Conservation (phyloP, 176 grass and related monocot genomes). For the Raddia guianensis region DNA sequence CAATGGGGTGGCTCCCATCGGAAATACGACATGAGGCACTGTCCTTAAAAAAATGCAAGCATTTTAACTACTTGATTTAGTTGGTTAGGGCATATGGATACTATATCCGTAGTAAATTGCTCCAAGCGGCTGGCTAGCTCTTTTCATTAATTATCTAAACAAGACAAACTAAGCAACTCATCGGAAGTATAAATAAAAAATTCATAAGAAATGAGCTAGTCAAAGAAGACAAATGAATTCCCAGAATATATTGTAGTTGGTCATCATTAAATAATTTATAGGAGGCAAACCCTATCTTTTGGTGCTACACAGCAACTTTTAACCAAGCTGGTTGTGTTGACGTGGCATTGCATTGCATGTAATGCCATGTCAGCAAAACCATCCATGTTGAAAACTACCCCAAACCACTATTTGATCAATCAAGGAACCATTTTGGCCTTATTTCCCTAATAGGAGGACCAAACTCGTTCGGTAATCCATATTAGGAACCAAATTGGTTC, state of each 20-base stretch:
- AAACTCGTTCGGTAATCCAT: too few relatives aligned
- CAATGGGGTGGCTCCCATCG: too few relatives aligned
- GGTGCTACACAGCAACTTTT: background rate
- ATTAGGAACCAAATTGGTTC: too few relatives aligned
- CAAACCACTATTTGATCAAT: too few relatives aligned
- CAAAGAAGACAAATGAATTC: background rate
- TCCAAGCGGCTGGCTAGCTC: slow-evolving; percentile 4
- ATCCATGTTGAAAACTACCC: too few relatives aligned
- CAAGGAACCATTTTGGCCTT: too few relatives aligned
- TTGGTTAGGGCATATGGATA: background rate
- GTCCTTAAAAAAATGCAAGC: background rate
- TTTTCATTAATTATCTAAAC: slow-evolving; percentile 2
- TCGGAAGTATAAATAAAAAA: background rate
- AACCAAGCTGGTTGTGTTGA: too few relatives aligned
- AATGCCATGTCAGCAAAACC: too few relatives aligned
- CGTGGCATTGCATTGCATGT: too few relatives aligned
- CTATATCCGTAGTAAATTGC: background rate
- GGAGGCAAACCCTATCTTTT: background rate
- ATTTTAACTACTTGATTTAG: background rate
- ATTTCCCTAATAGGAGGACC: too few relatives aligned
- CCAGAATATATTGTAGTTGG: background rate
- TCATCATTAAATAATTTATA: background rate
- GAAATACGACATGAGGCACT: too few relatives aligned
- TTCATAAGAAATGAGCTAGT: slow-evolving; percentile 16
- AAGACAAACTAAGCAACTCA: background rate